These are phyloP conservation scores for Scedosporium dehoogii DNA, from an alignment of 2,329 filamentous ascomycete species.

Conservation along the genomic window DNA sequence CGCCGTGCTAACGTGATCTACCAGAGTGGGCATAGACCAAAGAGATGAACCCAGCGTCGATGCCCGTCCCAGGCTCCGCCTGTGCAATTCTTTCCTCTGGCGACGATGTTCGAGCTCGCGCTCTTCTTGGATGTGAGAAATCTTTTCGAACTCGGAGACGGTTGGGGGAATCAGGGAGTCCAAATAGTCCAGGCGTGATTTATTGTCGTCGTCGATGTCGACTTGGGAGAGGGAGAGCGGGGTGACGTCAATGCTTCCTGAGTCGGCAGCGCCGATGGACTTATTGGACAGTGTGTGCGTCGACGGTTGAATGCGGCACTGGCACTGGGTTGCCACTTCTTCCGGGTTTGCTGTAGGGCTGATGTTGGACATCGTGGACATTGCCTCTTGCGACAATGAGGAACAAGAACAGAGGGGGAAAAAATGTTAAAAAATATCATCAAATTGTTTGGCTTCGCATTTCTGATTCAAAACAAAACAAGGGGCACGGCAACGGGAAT, in stretches of 20 bases:
- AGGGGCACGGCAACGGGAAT: background rate
- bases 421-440: background rate
- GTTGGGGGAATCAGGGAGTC: constrained; percentile 39
- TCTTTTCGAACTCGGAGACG: constrained; percentile 33
- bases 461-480: background rate
- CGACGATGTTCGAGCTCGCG: constrained; percentile 29
- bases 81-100: background rate
- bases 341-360: background rate
- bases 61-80: background rate
- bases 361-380: background rate
- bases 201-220: background rate
- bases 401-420: background rate
- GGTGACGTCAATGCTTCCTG: constrained; percentile 2
- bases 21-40: background rate
- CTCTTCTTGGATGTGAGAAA: constrained; percentile 37
- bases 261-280: background rate
- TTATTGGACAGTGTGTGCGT: background rate
- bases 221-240: background rate
- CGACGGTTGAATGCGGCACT: background rate
- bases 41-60: background rate
- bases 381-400: background rate
- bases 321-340: background rate
- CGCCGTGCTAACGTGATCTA: background rate
- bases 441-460: background rate
- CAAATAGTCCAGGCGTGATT: constrained; percentile 32